Evolutionary conservation across 2,329 filamentous ascomycete species (phyloP), one percentile per base, ranked within the genome.

Genomic region (Aspergillus brasiliensis): DNA sequence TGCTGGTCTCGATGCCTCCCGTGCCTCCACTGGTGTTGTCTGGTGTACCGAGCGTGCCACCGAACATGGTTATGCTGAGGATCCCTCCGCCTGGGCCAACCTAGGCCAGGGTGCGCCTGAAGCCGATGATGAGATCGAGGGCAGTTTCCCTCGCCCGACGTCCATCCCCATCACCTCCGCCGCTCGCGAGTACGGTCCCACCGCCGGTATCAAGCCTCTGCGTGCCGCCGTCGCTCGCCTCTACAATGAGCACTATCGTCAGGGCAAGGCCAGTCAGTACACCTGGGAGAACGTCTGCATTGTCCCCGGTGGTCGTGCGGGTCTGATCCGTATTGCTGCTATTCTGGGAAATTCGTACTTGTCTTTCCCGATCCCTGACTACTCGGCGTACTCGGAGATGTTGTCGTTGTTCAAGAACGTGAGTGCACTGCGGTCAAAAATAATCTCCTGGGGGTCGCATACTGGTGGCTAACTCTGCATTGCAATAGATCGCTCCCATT

Each of bases 371-470:
- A 91, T 96, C 73, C 91, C 91, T 48, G 91, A 97, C 76, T 97
- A 97, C 80, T 97, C 93, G 3, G 94, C 94, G 2, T 98, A 98
- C 82, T 97, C 96, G 73, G 93, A 97, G 82, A 97, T 98, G 93
- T 80, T 97, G 80, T 92, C 89, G 59, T 82, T 97, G 60, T 97
- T 98, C 84, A 92, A 91, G 80, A 97, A 97, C 77, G 76, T 78
- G 56, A 60, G 74, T 69, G 19, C 7, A 28, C 3, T 19, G 11
- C 6, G 6, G 21, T 46, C 42, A 10, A 19, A 19, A 23, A 15
- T 15, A 17, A 21, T 11, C 40, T 3, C 40, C 6, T 10, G 10
- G 1, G 13, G 19, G 7, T 47, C 6, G 21, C 25, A 21, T 47
- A 21, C 23, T n/a, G 23, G 21, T 47, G 44, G 44, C 44, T 47